Evolutionary conservation across 257 asterid species (phyloP), one percentile per base, ranked within the genome.

Genomic region (Phtheirospermum japonicum): DNA sequence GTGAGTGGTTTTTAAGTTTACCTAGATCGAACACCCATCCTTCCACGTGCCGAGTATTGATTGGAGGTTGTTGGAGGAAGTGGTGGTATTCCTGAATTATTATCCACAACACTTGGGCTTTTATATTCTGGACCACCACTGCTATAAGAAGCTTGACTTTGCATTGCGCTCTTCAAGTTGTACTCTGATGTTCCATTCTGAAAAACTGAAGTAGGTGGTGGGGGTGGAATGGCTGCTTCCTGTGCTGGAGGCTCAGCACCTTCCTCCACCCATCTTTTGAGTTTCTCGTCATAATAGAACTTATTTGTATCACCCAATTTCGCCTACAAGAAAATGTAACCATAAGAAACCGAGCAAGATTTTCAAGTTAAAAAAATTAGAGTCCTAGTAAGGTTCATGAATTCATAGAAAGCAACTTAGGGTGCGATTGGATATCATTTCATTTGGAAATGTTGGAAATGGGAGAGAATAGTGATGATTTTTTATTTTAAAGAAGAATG

Each of bases 241-340:
- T 73, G 84, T 31, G 86, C 79, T 20, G 94, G 92, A 53, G 79
- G 80, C 33, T 65, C 88, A 46, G 80, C 90, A 31, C 99, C 97
- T 83, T 89, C 96, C 82, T 89, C 97, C 56, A 93, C 96, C 99
- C 99, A 93, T 76, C 96, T 85, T 81, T 89, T 87, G 61, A 87
- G 95, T 59, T 87, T 83, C 62, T 87, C 96, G 40, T 89, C 95
- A 57, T 83, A 93, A 71, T 87, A 85, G 37, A 93, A 89, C 84
- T 93, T 89, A 71, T 93, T 93, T 14, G 77, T 36, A 3, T 86
- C 95, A 32, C 99, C 99, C 85, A 93, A 80, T 80, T 93, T 93
- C 26, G 97, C 99, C 99, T 93, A 71, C 16, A 66, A 26, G n/a
- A n/a, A 23, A 66, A 53, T 16, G 57, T 26, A 37, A 52, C 45